Percentiles rank a stretch among this genome's conserved stretches.
phyloP scores from a whole-genome alignment of 192 early-diverging fungal genomes.

The Martensiomyces pterosporus region DNA sequence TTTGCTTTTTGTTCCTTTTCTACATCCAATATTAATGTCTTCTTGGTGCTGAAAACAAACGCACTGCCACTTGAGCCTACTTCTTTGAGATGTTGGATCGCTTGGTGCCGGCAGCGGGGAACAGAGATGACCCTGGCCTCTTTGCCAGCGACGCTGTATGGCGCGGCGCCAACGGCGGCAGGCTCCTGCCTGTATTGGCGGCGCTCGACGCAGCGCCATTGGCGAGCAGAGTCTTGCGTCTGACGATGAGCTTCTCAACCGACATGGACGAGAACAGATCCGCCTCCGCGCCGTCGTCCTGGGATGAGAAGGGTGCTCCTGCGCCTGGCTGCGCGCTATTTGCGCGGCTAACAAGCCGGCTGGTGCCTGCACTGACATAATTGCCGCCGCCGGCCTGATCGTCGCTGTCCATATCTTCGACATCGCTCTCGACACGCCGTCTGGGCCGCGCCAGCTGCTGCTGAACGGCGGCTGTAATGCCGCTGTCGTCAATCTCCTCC shows the following conservation, averaged over 20 bases:
- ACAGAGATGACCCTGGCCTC: slow-evolving; percentile 18
- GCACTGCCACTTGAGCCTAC: background rate
- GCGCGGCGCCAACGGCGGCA: slow-evolving; percentile 3
- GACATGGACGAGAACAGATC: slow-evolving; percentile 24
- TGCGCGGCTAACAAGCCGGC: background rate
- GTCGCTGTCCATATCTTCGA: background rate
- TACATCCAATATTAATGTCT: background rate
- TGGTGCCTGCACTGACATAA: background rate
- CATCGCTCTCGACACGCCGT: slow-evolving; percentile 25
- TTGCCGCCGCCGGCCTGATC: background rate
- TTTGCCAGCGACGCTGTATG: slow-evolving; percentile 14
- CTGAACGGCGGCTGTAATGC: slow-evolving; percentile 17
- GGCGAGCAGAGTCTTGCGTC: slow-evolving; percentile 17
- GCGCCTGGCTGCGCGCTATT: slow-evolving; percentile 5
- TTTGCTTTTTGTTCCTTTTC: background rate
- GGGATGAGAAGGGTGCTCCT: background rate
- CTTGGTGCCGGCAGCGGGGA: background rate
- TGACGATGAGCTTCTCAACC: slow-evolving; percentile 40
- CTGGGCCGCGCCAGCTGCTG: slow-evolving; percentile 12
- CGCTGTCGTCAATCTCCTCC: slow-evolving; percentile 25
- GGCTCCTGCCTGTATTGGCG: background rate
- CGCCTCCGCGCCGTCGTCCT: slow-evolving; percentile 10
- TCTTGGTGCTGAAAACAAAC: background rate
- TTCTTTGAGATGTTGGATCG: background rate
- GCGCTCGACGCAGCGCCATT: background rate